A percentile compares a stretch with the other conserved stretches of the same genome.
Conservation (phyloP, 352 stramenopile genomes). For the Aphanomyces invadans region DNA sequence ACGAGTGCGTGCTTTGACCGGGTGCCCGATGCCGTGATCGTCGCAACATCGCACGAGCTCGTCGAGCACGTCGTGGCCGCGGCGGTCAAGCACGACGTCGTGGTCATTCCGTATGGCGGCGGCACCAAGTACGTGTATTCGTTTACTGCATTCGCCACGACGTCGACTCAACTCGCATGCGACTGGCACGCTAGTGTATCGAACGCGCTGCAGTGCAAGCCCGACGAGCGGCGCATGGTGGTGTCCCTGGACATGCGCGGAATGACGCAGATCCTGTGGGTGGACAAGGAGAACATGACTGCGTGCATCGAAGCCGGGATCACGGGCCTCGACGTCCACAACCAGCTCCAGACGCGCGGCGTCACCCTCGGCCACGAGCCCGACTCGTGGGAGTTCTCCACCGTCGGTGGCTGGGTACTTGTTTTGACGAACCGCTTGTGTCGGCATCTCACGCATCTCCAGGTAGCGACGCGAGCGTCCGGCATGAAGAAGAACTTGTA, state of each 20-base stretch:
- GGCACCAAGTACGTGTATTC: slow-evolving; percentile 80
- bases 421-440: too few species aligned
- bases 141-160: neutral
- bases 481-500: slow-evolving; percentile 94
- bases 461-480: slow-evolving; percentile 83
- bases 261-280: slow-evolving; percentile 67
- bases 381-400: slow-evolving; percentile 91
- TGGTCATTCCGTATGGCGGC: slow-evolving; percentile 91
- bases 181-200: too few species aligned
- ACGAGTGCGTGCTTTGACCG: slow-evolving; percentile 39
- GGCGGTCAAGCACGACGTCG: slow-evolving; percentile 61
- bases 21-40: slow-evolving; percentile 89
- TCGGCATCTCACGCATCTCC: too few species aligned
- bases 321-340: slow-evolving; percentile 83
- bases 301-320: slow-evolving; percentile 86
- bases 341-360: slow-evolving; percentile 71
- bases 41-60: slow-evolving; percentile 72
- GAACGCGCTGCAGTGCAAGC: slow-evolving; percentile 48
- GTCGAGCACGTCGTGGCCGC: slow-evolving; percentile 74
- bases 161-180: too few species aligned
- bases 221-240: slow-evolving; percentile 79
- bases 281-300: slow-evolving; percentile 83
- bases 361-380: slow-evolving; percentile 90
- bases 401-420: slow-evolving; percentile 79
- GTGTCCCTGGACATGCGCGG: slow-evolving; percentile 90